Base-by-base conservation (phyloP, 1,284 basidiomycete species). In the Cryptococcus amylolentus region DNA sequence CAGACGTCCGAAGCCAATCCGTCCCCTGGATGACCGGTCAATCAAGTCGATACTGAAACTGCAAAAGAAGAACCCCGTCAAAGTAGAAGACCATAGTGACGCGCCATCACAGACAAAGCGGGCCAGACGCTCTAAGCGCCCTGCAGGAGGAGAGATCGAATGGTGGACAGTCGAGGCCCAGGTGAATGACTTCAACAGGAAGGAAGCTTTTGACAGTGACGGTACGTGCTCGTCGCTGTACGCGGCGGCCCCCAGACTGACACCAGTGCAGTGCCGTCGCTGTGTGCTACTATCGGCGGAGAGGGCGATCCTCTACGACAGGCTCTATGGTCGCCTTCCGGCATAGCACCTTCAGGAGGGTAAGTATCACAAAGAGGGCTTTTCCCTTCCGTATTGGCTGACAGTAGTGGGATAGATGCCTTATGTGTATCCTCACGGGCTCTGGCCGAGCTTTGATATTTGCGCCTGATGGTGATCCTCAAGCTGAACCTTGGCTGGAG, bases 261-360 rank as follows among this genome's bases (percentile, higher is more conserved):
- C 10, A 10, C 10, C 7, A 35, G 6, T 6, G 6, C 31, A 35
- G 31, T 35, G 31, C 31, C 31, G 31, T 35, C 31, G 31, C 31
- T 35, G 6, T 35, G 31, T 10, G 6, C 31, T 35, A 35, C 31
- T 5, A 35, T 35, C 2, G 13, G 68, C 2, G 44, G 52, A 1
- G 65, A 69, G n/a, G 66, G 61, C 27, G 68, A 70, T 23, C 43
- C 54, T 13, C 53, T 66, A 2, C 60, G 65, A 48, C 45, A 58
- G 13, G 70, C 69, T 10, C 56, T 67, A 1, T 76, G 74, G 74
- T 73, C 71, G 5, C 71, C 74, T 0, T 69, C 72, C 0, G 71
- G 69, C 4, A 40, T 76, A 16, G 62, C 52, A 18, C 61, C 64
- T 45, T 44, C 68, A 5, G 70, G 70, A 41, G 61, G 69, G 70